Evolutionary conservation across 805 yeast genomes (phyloP).

Genomic region (Kuraishia cidri): DNA sequence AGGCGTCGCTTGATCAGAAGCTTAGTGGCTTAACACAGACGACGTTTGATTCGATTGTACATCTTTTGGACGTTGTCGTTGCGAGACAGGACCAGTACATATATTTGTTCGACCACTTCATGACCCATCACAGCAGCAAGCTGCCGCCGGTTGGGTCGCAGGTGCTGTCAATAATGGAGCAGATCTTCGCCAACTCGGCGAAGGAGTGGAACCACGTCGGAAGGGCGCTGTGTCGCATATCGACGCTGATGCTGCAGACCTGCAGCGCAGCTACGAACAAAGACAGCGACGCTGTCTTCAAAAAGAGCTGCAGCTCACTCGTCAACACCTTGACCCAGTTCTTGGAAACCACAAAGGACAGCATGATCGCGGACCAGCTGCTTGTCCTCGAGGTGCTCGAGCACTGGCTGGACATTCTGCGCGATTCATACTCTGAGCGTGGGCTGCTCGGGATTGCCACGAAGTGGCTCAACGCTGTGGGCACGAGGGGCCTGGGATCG

Average conservation of each 20-base stretch:
- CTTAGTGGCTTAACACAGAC: constrained; percentile 19
- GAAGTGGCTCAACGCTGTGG: constrained; percentile 42
- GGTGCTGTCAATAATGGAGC: constrained; percentile 35
- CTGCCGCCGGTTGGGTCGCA: constrained; percentile 44
- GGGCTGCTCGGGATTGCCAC: constrained; percentile 32
- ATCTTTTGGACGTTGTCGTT: constrained; percentile 50
- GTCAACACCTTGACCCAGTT: constrained; percentile 29
- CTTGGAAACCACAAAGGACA: constrained; percentile 33
- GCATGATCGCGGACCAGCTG: constrained; percentile 54
- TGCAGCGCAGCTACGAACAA: constrained; percentile 12
- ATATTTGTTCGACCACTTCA: constrained; percentile 44
- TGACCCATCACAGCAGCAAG: constrained; percentile 19
- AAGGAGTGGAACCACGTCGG: constrained; percentile 55
- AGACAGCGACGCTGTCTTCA: neutral
- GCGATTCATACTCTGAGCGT: constrained; percentile 24
- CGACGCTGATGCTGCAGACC: constrained; percentile 39
- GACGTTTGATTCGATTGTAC: constrained; percentile 47
- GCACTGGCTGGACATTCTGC: constrained; percentile 36
- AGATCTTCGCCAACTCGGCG: constrained; percentile 36
- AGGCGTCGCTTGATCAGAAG: constrained; percentile 10
- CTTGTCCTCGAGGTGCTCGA: constrained; percentile 52
- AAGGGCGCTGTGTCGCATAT: constrained; percentile 53
- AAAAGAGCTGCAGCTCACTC: constrained; percentile 15
- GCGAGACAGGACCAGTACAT: constrained; percentile 61
- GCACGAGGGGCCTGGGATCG: constrained; percentile 45